Evolutionary conservation across 2,329 filamentous ascomycete genomes (phyloP).

Genomic region (Aspergillus jensenii): DNA sequence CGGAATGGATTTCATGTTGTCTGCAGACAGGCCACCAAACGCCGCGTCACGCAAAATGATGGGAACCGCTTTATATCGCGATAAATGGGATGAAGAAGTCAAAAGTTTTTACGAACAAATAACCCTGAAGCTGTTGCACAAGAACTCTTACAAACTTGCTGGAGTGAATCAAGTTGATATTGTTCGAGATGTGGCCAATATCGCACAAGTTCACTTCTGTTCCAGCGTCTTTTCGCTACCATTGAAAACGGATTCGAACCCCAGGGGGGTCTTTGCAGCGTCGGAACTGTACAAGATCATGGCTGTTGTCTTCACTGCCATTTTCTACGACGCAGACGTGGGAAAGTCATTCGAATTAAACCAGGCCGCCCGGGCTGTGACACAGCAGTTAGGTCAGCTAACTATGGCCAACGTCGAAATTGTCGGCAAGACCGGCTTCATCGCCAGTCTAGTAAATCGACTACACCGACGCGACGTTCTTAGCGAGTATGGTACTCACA

Average conservation of each 20-base stretch:
- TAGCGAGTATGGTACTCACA: constrained; percentile 55
- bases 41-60: constrained; percentile 45
- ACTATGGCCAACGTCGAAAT: constrained; percentile 50
- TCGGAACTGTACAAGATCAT: constrained; percentile 55
- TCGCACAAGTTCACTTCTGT: constrained; percentile 55
- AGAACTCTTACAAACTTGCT: constrained; percentile 48
- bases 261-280: constrained; percentile 54
- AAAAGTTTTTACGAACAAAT: constrained; percentile 50
- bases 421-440: constrained; percentile 42
- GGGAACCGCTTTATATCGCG: constrained; percentile 43
- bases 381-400: constrained; percentile 51
- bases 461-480: constrained; percentile 46
- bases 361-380: constrained; percentile 48
- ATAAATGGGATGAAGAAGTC: constrained; percentile 48
- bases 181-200: constrained; percentile 52
- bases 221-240: constrained; percentile 57
- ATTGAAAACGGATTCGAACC: constrained; percentile 53
- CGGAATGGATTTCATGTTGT: constrained; percentile 50
- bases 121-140: constrained; percentile 45
- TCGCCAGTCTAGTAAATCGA: constrained; percentile 41
- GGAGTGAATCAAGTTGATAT: constrained; percentile 49
- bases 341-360: constrained; percentile 53
- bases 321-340: constrained; percentile 58
- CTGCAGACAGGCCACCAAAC: constrained; percentile 45
- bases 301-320: constrained; percentile 52